Evolutionary conservation across 805 yeast genomes (phyloP).

Genomic region (Metschnikowia continentalis): DNA sequence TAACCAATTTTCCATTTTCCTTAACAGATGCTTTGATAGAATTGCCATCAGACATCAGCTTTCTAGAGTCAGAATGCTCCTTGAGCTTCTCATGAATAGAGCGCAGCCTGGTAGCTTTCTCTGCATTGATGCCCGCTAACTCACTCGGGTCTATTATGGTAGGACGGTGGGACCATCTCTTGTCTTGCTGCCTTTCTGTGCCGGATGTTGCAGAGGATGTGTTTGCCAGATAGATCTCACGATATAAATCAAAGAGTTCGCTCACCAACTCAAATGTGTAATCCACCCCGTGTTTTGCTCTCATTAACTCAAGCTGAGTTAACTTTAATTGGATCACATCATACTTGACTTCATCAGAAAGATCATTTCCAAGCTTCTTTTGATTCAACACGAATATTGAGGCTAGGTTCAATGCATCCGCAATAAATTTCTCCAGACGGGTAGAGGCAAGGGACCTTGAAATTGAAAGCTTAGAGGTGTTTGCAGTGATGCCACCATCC

Average conservation of each 20-base stretch:
- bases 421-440: conserved; percentile 49
- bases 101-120: not conserved
- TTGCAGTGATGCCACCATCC: not conserved
- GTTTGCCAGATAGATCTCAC: conserved; percentile 41
- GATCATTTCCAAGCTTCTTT: conserved; percentile 21
- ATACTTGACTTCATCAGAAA: conserved; percentile 34
- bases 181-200: conserved; percentile 12
- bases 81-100: conserved; percentile 21
- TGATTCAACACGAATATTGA: conserved; percentile 27
- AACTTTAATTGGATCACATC: conserved; percentile 65
- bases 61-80: conserved; percentile 12
- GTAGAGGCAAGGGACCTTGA: conserved; percentile 25
- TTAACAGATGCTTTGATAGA: not conserved
- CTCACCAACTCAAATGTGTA: conserved; percentile 61
- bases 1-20: not conserved
- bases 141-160: conserved; percentile 34
- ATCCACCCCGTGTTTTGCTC: conserved; percentile 52
- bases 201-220: conserved; percentile 11
- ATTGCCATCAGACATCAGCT: conserved; percentile 6
- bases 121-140: conserved; percentile 1
- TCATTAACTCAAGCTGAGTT: conserved; percentile 69
- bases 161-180: conserved; percentile 39
- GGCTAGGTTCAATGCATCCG: conserved; percentile 47
- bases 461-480: not conserved
- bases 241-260: conserved; percentile 58